phyloP scores from a whole-genome alignment of 495 filamentous ascomycete genomes.

The Aspergillus olivimuriae region DNA sequence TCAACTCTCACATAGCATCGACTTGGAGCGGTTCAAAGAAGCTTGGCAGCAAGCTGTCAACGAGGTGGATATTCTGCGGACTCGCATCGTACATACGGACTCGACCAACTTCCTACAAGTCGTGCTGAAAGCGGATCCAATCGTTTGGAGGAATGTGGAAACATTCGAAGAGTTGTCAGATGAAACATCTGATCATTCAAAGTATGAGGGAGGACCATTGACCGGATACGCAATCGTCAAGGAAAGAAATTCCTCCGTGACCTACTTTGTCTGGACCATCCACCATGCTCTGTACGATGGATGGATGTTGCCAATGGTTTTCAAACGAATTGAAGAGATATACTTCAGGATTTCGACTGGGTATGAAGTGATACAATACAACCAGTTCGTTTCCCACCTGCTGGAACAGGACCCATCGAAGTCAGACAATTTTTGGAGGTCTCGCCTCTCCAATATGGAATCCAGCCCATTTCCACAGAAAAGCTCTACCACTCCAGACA shows the following conservation, averaged over 20 bases:
- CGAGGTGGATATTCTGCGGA: constrained; percentile 48
- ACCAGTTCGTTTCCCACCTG: constrained; percentile 39
- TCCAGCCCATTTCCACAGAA: constrained; percentile 22
- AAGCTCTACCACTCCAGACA: constrained; percentile 20
- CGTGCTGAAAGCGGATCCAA: constrained; percentile 42
- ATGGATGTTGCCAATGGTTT: constrained; percentile 55
- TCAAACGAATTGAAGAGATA: constrained; percentile 48
- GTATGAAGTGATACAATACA: constrained; percentile 23
- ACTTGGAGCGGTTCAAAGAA: constrained; percentile 41
- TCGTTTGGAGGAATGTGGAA: constrained; percentile 38
- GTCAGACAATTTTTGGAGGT: constrained; percentile 41
- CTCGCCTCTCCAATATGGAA: constrained; percentile 19
- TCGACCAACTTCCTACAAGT: constrained; percentile 46
- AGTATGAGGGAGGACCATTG: constrained; percentile 49
- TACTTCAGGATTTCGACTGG: constrained; percentile 19
- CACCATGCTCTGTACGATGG: constrained; percentile 71
- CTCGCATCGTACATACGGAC: constrained; percentile 47
- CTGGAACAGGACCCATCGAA: constrained; percentile 23
- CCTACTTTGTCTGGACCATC: constrained; percentile 54
- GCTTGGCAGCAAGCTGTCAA: constrained; percentile 48
- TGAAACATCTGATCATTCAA: constrained; percentile 35
- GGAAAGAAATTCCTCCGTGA: constrained; percentile 13
- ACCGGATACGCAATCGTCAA: constrained; percentile 49
- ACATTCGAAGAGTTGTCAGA: constrained; percentile 41
- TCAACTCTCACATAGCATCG: constrained; percentile 33